Conservation (phyloP, 2,329 filamentous ascomycete genomes). For the Colletotrichum sp. region DNA sequence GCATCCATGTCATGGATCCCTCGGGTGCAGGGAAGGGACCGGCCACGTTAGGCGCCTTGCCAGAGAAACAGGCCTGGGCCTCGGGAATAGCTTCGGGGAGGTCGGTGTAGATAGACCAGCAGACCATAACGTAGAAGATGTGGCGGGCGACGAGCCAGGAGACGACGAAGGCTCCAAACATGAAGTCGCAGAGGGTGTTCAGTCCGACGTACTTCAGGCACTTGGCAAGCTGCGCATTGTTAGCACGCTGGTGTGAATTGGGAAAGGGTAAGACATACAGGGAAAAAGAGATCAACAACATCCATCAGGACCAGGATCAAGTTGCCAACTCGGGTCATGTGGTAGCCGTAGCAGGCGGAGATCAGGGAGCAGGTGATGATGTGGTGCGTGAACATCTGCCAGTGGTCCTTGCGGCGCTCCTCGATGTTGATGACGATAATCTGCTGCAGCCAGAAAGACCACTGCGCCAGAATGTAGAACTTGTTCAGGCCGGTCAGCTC, state of each 20-base stretch:
- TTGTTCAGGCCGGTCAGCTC: constrained; percentile 79
- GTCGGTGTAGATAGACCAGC: constrained; percentile 80
- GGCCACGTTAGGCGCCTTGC: constrained; percentile 57
- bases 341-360: constrained; percentile 82
- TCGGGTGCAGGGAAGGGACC: constrained; percentile 58
- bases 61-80: constrained; percentile 71
- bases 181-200: constrained; percentile 76
- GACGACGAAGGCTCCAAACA: constrained; percentile 85
- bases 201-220: constrained; percentile 89
- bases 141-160: constrained; percentile 87
- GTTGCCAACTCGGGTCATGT: constrained; percentile 86
- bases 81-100: constrained; percentile 62
- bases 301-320: constrained; percentile 94
- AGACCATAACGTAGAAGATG: constrained; percentile 77
- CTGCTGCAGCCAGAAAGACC: constrained; percentile 93
- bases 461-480: constrained; percentile 87
- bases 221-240: constrained; percentile 75
- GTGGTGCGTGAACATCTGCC: constrained; percentile 96
- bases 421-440: constrained; percentile 95
- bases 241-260: background rate
- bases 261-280: constrained; percentile 58
- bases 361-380: constrained; percentile 86
- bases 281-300: constrained; percentile 85
- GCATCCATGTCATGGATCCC: constrained; percentile 63
- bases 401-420: constrained; percentile 91